phyloP scores from a whole-genome alignment of 2,329 filamentous ascomycete species.

The Aspergillus glaucus region DNA sequence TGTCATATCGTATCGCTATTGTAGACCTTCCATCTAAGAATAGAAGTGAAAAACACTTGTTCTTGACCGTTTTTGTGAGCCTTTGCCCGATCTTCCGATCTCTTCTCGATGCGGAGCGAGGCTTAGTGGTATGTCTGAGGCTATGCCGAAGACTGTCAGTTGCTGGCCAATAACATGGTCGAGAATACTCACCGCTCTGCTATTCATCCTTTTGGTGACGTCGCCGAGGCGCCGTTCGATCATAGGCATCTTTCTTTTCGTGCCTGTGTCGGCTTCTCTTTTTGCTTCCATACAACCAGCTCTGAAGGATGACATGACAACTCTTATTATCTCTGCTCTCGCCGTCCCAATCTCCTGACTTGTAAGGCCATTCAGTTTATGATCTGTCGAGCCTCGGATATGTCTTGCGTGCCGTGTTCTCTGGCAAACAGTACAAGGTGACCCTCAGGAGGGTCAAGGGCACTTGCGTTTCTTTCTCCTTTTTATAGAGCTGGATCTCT shows the following conservation, averaged over 20 bases:
- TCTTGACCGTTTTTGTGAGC: background rate
- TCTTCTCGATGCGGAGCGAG: background rate
- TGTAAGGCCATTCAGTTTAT: background rate
- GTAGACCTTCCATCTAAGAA: too few species aligned
- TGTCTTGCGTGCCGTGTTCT: constrained; percentile 18
- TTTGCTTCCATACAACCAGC: background rate
- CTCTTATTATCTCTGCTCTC: background rate
- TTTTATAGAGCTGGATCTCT: constrained; percentile 14
- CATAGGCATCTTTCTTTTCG: background rate
- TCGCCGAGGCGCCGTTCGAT: constrained; percentile 9
- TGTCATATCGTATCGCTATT: too few species aligned
- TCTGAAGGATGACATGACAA: background rate
- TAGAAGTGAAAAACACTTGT: background rate
- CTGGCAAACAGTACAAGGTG: constrained; percentile 17
- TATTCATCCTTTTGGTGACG: constrained; percentile 10
- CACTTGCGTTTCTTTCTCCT: constrained; percentile 14
- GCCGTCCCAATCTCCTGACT: background rate
- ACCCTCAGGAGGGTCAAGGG: constrained; percentile 20
- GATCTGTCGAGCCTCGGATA: constrained; percentile 12
- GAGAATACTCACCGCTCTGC: background rate
- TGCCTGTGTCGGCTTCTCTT: background rate
- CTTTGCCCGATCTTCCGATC: background rate
- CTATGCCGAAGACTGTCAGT: too few species aligned
- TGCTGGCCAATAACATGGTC: too few species aligned
- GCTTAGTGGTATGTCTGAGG: too few species aligned